Evolutionary conservation across 306 rosid genomes (phyloP).

Genomic region (Dryas alaskensis): DNA sequence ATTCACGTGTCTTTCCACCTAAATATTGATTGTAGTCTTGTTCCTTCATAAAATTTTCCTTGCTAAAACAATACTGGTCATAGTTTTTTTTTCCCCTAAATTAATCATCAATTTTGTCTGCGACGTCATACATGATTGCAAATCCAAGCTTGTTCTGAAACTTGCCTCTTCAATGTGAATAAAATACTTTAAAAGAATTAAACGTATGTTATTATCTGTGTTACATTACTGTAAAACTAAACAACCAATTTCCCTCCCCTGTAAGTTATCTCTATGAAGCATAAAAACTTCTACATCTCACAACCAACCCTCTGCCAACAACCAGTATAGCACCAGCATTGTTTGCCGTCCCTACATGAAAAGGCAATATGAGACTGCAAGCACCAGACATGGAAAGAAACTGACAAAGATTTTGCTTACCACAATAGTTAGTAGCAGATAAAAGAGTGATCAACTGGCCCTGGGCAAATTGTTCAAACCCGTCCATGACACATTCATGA

Average conservation of each 20-base stretch:
- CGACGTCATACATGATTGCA: too few species aligned
- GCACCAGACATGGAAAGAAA: slow-evolving; percentile 6
- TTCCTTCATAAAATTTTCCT: too few species aligned
- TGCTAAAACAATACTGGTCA: too few species aligned
- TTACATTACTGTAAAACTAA: slow-evolving; percentile 41
- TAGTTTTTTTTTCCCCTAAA: too few species aligned
- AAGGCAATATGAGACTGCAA: slow-evolving; percentile 28
- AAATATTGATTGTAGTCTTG: not conserved
- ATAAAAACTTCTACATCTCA: slow-evolving; percentile 32
- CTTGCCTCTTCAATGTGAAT: slow-evolving; percentile 12
- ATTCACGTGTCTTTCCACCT: slow-evolving; percentile 60
- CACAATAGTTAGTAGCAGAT: slow-evolving; percentile 97
- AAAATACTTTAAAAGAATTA: not conserved
- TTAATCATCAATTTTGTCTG: too few species aligned
- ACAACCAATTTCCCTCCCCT: slow-evolving; percentile 40
- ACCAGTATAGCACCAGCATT: slow-evolving; percentile 98
- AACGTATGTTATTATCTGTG: slow-evolving; percentile 22
- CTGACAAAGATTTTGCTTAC: slow-evolving; percentile 42
- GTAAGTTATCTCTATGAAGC: slow-evolving; percentile 31
- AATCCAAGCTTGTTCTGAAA: not conserved
- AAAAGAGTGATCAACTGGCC: slow-evolving; percentile 98
- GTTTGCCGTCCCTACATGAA: slow-evolving; percentile 83
- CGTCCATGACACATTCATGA: slow-evolving; percentile 84
- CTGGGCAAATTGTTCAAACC: slow-evolving; percentile 98
- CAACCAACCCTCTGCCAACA: slow-evolving; percentile 96